Base-by-base conservation (phyloP, 768 basidiomycete species). In the Mycena rosella region DNA sequence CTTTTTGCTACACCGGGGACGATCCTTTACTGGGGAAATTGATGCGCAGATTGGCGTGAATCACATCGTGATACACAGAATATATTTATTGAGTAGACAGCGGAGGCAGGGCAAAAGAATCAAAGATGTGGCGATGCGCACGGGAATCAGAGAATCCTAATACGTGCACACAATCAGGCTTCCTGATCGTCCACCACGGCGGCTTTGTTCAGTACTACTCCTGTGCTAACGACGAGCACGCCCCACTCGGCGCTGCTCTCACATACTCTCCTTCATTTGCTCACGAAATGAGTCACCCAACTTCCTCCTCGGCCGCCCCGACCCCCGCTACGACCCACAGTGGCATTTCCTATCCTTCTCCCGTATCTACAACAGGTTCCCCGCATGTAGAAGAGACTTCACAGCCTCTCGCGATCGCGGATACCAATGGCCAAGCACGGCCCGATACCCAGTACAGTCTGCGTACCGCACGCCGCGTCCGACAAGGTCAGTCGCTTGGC, bases 381-480 rank as follows among this genome's bases (percentile, higher is more conserved):
- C 72, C 49, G 66, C 71, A 58, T 60, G 62, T 65, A 34, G 63
- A 64, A 54, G 66, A 61, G 22, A 24, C 65, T 54, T 40, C 38
- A 42, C 30, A 63, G 30, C 34, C 60, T 8, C 53, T 66, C 36
- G 48, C 48, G 22, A 68, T 66, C 36, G 48, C 48, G 22, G 69
- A 52, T 10, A 51, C 62, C 15, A 63, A 29, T 24, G 70, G 67
- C 22, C 78, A 69, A 44, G 61, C 22, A 32, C 7, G 45, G 32
- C 15, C 63, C 45, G 77, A 79, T 38, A 78, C 80, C 53, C 81
- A 81, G 61, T 74, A 74, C 51, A 82, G 71, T 73, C 76, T 88
- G 32, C 84, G 84, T 36, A 81, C 84, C 61, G 86, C 87, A n/a
- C 82, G 80, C 68, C 84, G 86, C 51, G 85, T 89, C 73, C 82